Conservation (phyloP, 208 protist genomes). For the Cochliopodium minus region DNA sequence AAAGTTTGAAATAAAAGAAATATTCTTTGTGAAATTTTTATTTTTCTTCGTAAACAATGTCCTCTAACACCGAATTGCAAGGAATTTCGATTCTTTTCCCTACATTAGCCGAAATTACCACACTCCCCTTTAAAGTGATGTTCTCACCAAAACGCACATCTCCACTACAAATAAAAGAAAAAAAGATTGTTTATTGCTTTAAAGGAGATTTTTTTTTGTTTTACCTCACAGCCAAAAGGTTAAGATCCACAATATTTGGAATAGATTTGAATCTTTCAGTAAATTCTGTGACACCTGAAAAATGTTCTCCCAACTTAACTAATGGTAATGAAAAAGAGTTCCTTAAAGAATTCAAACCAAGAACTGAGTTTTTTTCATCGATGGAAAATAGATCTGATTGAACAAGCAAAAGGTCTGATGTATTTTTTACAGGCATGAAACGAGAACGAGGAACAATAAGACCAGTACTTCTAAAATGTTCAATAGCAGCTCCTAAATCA, state of each 20-base stretch:
- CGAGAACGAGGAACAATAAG: slow-evolving; percentile 76
- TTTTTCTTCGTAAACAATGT: too few species aligned
- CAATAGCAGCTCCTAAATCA: slow-evolving; percentile 89
- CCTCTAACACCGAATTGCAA: background rate
- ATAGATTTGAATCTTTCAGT: background rate
- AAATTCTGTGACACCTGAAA: background rate
- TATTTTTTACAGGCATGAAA: slow-evolving; percentile 94
- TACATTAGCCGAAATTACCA: background rate
- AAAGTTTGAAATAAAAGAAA: too few species aligned
- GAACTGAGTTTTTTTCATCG: slow-evolving; percentile 40
- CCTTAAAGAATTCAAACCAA: background rate
- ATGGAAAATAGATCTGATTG: slow-evolving; percentile 76
- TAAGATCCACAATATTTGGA: background rate
- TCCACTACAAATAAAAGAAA: too few species aligned
- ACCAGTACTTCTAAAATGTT: slow-evolving; percentile 57
- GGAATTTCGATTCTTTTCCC: background rate
- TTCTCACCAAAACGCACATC: slow-evolving; percentile 2
- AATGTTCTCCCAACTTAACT: background rate
- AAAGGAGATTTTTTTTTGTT: too few species aligned
- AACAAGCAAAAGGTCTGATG: slow-evolving; percentile 81
- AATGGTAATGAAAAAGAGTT: background rate
- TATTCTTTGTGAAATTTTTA: too few species aligned
- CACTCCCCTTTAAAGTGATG: background rate
- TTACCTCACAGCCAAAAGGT: background rate
- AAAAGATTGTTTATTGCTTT: too few species aligned